Evolutionary conservation across 768 basidiomycete genomes (phyloP).

Genomic region (Zangia roseola): DNA sequence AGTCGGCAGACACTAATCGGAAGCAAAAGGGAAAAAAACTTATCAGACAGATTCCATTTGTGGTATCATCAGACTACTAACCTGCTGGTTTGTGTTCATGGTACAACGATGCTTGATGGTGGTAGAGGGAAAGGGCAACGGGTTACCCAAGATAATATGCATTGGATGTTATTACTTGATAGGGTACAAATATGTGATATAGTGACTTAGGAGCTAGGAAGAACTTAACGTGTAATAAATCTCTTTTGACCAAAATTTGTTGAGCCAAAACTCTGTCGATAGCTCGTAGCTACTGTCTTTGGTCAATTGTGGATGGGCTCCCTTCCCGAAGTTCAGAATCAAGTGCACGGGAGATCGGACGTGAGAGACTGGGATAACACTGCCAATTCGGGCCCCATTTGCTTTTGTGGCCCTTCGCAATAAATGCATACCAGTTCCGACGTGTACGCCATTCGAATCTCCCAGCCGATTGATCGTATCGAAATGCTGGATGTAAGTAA

Average conservation of each 20-base stretch:
- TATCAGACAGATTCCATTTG: too few species aligned
- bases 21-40: too few species aligned
- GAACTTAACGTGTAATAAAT: too few species aligned
- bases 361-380: constrained; percentile 25
- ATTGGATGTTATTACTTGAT: too few species aligned
- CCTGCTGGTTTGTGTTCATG: too few species aligned
- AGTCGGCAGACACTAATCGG: not conserved
- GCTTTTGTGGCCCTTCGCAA: constrained; percentile 15
- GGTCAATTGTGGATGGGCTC: constrained; percentile 23
- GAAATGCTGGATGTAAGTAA: constrained; percentile 27
- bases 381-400: constrained; percentile 18
- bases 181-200: too few species aligned
- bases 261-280: constrained; percentile 26
- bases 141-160: too few species aligned
- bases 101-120: too few species aligned
- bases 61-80: too few species aligned
- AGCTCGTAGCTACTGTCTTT: constrained; percentile 20
- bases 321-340: constrained; percentile 24
- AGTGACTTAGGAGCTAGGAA: too few species aligned
- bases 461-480: constrained; percentile 19
- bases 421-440: constrained; percentile 21
- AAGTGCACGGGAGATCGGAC: constrained; percentile 24
- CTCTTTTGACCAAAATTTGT: constrained; percentile 35
- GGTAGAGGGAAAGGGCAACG: too few species aligned
- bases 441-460: constrained; percentile 8